Percentiles rank a stretch among this genome's conserved stretches.
Conservation (phyloP, 179 eudicot genomes). For the Vitellaria paradoxa region DNA sequence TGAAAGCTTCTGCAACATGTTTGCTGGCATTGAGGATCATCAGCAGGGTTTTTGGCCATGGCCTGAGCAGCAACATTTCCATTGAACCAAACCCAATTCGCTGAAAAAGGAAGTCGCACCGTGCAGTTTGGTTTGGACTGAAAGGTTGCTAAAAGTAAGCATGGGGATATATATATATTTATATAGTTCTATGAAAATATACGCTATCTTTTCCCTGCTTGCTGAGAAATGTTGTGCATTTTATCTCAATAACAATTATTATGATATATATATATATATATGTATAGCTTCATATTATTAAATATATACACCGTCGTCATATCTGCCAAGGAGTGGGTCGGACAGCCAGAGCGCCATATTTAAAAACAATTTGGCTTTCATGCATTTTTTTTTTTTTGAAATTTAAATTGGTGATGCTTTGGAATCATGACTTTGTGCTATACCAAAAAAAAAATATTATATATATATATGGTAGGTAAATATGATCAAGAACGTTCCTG, state of each 20-base stretch:
- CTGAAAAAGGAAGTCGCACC: background rate
- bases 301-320: background rate
- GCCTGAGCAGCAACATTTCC: conserved; percentile 40
- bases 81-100: conserved; percentile 17
- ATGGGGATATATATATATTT: background rate
- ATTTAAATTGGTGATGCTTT: background rate
- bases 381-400: background rate
- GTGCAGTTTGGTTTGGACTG: background rate
- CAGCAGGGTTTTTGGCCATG: conserved; percentile 49
- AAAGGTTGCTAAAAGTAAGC: background rate
- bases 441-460: background rate
- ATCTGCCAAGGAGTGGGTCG: background rate
- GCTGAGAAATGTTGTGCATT: background rate
- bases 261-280: background rate
- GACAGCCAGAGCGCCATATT: background rate
- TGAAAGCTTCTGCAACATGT: conserved; percentile 51
- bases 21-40: conserved; percentile 19
- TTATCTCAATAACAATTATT: background rate
- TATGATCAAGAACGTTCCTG: conserved; percentile 1
- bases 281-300: background rate
- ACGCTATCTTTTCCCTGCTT: background rate
- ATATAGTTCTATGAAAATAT: background rate
- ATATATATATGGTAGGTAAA: background rate
- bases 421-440: background rate
- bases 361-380: background rate